Base-by-base conservation (phyloP, 1,284 basidiomycete genomes). In the Naganishia sp. region DNA sequence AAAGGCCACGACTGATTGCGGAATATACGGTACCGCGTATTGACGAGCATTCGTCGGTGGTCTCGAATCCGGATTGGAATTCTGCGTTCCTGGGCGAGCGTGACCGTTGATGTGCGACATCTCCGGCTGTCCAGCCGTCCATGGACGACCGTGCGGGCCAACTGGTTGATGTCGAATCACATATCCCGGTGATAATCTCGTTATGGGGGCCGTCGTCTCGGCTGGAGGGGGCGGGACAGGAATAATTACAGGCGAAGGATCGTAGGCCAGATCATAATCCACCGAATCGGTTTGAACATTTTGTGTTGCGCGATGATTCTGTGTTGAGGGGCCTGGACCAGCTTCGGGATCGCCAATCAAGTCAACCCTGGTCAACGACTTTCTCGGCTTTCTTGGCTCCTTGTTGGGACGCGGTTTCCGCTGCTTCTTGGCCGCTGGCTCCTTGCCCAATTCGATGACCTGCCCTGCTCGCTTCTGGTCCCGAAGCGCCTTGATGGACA, bases 401-500 rank as follows among this genome's bases (percentile, higher is more conserved):
- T 61, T 61, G 16, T n/a, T 43, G 21, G 36, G 21, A 5, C 48
- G 18, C 23, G 28, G 25, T 42, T 50, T 52, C 21, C 31, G 48
- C 11, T 33, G 21, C 59, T 61, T 61, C 28, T 61, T 61, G 18
- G 15, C 44, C 11, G 76, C 75, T 6, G 33, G 33, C 53, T 77
- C 76, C 69, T 79, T 79, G 36, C 76, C 77, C 18, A 79, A 76
- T 61, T 79, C 77, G n/a, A 79, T 77, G 10, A 80, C 72, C 57
- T 79, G 78, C 3, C 78, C 78, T 28, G 78, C 72, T 60, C 75
- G 73, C 33, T 77, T 72, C 56, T 79, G 78, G 21, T 80, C 79
- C 28, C 72, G 73, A 50, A 81, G 80, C 28, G 83, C 82, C 10
- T 75, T 72, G 43, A 75, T 75, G 7, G 77, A 78, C 9, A 96